Evolutionary conservation across 768 basidiomycete species (phyloP).

Genomic region (Crucibulum laeve): DNA sequence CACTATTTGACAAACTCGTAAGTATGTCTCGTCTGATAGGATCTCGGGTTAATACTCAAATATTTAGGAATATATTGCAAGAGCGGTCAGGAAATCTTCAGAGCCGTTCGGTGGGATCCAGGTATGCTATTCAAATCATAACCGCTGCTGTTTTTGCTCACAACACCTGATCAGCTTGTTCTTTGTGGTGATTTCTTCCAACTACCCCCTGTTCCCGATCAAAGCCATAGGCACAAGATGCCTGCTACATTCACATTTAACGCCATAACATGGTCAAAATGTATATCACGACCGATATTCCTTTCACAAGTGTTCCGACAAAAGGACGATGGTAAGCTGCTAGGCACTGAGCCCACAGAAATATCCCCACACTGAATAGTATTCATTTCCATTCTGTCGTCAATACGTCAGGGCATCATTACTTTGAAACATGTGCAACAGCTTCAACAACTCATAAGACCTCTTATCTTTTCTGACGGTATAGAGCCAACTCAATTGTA

Average conservation of each 20-base stretch:
- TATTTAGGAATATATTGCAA: constrained; percentile 32
- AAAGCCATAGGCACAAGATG: constrained; percentile 30
- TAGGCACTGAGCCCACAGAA: background rate
- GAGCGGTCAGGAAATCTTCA: constrained; percentile 31
- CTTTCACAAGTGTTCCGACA: constrained; percentile 73
- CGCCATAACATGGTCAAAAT: constrained; percentile 52
- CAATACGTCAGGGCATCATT: constrained; percentile 77
- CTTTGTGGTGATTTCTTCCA: constrained; percentile 81
- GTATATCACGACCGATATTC: constrained; percentile 40
- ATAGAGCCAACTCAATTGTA: constrained; percentile 84
- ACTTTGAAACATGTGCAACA: constrained; percentile 44
- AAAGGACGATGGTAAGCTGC: constrained; percentile 44
- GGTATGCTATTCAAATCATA: constrained; percentile 20
- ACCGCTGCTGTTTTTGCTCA: background rate
- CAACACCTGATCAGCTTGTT: constrained; percentile 42
- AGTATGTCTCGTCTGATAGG: constrained; percentile 20
- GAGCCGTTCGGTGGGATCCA: constrained; percentile 70
- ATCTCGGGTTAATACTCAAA: no score
- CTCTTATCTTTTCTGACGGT: constrained; percentile 60
- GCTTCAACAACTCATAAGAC: constrained; percentile 53
- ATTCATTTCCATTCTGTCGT: constrained; percentile 82
- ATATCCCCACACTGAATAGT: constrained; percentile 28
- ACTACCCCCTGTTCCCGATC: constrained; percentile 64
- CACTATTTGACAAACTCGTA: constrained; percentile 68
- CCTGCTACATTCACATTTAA: constrained; percentile 62